Percentiles rank a stretch among this genome's conserved stretches.
Evolutionary conservation across 306 rosid species (phyloP).

Genomic region (Medicago truncatula): DNA sequence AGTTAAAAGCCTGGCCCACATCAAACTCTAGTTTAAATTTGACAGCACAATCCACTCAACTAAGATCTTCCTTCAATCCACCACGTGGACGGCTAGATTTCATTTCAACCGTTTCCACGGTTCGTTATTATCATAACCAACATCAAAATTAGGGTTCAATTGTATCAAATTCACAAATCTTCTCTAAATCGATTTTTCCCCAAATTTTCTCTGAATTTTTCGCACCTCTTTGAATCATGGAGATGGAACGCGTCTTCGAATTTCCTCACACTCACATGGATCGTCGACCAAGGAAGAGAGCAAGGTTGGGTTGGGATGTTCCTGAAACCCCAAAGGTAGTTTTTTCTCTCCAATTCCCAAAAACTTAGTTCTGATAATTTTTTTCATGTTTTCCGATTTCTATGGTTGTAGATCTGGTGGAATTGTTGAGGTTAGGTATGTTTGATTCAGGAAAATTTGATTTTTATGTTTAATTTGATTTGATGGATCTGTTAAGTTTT

Average conservation of each 20-base stretch:
- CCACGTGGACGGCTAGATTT: constrained; percentile 69
- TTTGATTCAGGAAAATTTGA: constrained; percentile 29
- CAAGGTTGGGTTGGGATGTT: constrained; percentile 96
- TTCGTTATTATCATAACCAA: constrained; percentile 22
- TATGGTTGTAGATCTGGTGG: constrained; percentile 50
- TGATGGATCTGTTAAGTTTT: constrained; percentile 20
- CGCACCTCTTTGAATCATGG: constrained; percentile 39
- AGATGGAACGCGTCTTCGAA: constrained; percentile 84
- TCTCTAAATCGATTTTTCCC: background rate
- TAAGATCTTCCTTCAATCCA: background rate
- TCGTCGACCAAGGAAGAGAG: constrained; percentile 91
- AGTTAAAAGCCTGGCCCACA: constrained; percentile 39
- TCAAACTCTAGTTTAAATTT: constrained; percentile 31
- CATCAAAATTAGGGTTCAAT: constrained; percentile 55
- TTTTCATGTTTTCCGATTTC: constrained; percentile 20
- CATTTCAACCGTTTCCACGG: constrained; percentile 15
- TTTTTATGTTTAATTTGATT: constrained; percentile 13
- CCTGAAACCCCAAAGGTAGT: constrained; percentile 86
- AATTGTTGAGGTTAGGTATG: constrained; percentile 37
- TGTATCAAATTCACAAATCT: background rate
- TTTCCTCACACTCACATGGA: constrained; percentile 85
- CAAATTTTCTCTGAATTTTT: constrained; percentile 24
- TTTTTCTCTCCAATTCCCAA: background rate
- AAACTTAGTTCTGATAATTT: constrained; percentile 45
- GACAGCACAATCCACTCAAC: constrained; percentile 30